Evolutionary conservation across 2,329 filamentous ascomycete genomes (phyloP), one percentile per base, ranked within the genome.

Genomic region (Xylariaceae sp.): DNA sequence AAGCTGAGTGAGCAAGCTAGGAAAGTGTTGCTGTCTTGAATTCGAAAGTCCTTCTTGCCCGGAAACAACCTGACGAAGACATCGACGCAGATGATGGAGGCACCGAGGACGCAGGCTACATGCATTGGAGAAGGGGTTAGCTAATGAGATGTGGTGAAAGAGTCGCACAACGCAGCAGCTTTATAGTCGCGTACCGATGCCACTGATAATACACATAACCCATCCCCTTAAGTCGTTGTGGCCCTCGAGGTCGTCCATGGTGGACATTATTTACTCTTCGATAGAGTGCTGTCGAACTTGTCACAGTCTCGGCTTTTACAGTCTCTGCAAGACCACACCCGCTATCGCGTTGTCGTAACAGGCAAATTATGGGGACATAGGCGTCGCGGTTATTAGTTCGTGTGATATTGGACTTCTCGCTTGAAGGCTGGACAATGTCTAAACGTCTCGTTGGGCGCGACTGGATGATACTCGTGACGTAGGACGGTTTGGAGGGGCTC

Each of bases 171-270:
- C 49, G 42, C 44, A 30, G 48, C 18, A 31, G 22, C 22, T 27
- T 7, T 27, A 7, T 51, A 47, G 53, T 58, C 51, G 75, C 78
- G 50, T 61, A 85, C 82, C 82, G 55, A 83, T 71, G 47, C 90
- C 83, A 64, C 90, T 95, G 69, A 91, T 89, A 57, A 90, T 76
- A 63, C 79, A 85, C 87, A 97, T 89, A 60, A 97, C 86, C 92
- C 92, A 97, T 62, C 94, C 92, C 56, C 90, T 83, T 55, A 86
- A 86, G 73, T 97, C 92, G 73, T 92, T 94, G 66, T 83, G 78
- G 57, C 87, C 64, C 33, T 62, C 68, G 44, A 58, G 60, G 48
- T 57, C 58, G 47, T 67, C 66, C 72, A 76, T 77, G 65, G 62
- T 64, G 58, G 55, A 58, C 42, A 27, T 33, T 27, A 48, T 55